Evolutionary conservation across 495 filamentous ascomycete species (phyloP).

Genomic region (Ascodesmis nigricans): DNA sequence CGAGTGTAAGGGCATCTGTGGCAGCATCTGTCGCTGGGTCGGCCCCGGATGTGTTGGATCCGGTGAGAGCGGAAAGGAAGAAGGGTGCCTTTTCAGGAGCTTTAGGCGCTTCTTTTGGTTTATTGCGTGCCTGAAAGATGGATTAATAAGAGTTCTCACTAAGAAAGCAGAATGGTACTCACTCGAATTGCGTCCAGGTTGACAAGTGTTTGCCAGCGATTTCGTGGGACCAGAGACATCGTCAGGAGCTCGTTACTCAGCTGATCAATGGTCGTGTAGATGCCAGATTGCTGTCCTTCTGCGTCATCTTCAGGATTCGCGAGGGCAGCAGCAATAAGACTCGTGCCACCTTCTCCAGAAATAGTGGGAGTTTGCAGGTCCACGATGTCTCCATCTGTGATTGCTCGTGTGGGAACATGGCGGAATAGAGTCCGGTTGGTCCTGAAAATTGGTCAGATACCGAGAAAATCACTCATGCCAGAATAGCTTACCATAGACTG

Average conservation of each 20-base stretch:
- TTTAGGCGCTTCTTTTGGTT: conserved; percentile 78
- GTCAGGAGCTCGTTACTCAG: conserved; percentile 62
- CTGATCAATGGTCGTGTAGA: conserved; percentile 29
- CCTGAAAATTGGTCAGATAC: conserved; percentile 10
- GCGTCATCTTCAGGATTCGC: conserved; percentile 26
- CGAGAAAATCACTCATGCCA: too few relatives aligned
- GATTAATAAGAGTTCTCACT: conserved; percentile 7
- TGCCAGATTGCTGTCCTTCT: conserved; percentile 25
- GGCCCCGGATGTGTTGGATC: conserved; percentile 16
- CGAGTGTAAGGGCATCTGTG: conserved; percentile 7
- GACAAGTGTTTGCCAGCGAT: conserved; percentile 78
- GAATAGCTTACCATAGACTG: conserved; percentile 52
- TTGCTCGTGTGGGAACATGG: conserved; percentile 59
- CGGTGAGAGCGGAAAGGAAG: conserved; percentile 56
- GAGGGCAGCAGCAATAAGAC: conserved; percentile 49
- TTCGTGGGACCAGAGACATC: conserved; percentile 67
- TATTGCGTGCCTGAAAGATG: conserved; percentile 47
- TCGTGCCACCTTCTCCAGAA: conserved; percentile 65
- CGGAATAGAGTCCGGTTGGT: conserved; percentile 79
- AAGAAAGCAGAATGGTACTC: conserved; percentile 3
- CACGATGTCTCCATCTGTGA: conserved; percentile 51
- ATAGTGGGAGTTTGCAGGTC: conserved; percentile 40
- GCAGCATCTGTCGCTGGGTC: conserved; percentile 8
- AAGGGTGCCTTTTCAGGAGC: conserved; percentile 86
- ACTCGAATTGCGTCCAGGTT: conserved; percentile 73